A percentile compares a stretch with the other conserved stretches of the same genome.
phyloP scores from a whole-genome alignment of 2,329 filamentous ascomycete genomes.

The Westerdykella ornata region DNA sequence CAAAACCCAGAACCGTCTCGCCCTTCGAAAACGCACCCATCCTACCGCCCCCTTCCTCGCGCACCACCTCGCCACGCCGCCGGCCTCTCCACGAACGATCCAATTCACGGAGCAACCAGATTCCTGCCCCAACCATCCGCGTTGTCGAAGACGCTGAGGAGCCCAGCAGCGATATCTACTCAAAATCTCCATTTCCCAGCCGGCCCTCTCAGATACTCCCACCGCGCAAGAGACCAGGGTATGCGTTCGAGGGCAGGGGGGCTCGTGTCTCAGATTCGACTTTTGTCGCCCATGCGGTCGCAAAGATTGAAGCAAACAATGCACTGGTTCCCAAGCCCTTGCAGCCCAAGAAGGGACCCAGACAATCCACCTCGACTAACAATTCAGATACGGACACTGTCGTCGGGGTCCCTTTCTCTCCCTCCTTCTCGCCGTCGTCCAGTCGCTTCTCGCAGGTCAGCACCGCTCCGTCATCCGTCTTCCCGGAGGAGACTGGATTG shows the following conservation, averaged over 20 bases:
- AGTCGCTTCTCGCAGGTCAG: constrained; percentile 36
- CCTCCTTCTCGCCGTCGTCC: constrained; percentile 34
- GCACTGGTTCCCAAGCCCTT: constrained; percentile 31
- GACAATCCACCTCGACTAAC: constrained; percentile 35
- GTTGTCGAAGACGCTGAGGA: constrained; percentile 38
- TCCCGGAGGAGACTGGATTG: constrained; percentile 26
- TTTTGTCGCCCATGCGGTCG: constrained; percentile 34
- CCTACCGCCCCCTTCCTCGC: constrained; percentile 26
- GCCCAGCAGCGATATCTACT: constrained; percentile 30
- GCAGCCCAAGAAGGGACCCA: constrained; percentile 29
- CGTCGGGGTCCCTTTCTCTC: constrained; percentile 16
- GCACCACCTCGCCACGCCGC: constrained; percentile 29
- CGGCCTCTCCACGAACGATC: constrained; percentile 36
- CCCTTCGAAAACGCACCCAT: constrained; percentile 26
- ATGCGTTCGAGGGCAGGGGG: constrained; percentile 35
- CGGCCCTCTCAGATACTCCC: constrained; percentile 37
- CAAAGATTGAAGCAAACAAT: constrained; percentile 32
- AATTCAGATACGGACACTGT: constrained; percentile 36
- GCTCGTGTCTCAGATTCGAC: constrained; percentile 37
- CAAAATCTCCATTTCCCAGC: constrained; percentile 37
- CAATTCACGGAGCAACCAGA: constrained; percentile 33
- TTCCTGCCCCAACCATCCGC: constrained; percentile 37
- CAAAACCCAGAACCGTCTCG: constrained; percentile 21
- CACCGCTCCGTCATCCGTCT: constrained; percentile 35
- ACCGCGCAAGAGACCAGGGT: constrained; percentile 34